Base-by-base conservation (phyloP, 805 yeast species). In the Yarrowia bubula region DNA sequence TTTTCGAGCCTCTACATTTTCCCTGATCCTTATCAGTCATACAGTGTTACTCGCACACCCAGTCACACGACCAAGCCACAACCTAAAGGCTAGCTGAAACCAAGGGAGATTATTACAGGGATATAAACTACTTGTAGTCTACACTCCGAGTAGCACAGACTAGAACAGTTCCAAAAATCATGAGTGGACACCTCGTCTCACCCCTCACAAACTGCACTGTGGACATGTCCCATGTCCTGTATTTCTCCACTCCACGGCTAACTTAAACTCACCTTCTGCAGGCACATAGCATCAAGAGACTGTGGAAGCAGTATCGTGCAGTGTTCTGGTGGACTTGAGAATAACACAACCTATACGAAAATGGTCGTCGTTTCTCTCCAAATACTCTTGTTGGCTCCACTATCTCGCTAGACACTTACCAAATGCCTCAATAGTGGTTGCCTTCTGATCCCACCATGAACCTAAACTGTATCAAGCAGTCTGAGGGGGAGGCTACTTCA, bases 211-310 rank as follows among this genome's bases (percentile, higher is more conserved):
- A 5, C 38, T 31, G 50, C 50, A 46, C 50, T 13, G 17, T 18
- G 14, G 28, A 47, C 39, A 32, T 28, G 50, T 28, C 33, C 48
- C 55, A 48, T 48, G 55, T 11, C 48, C 53, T 48, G 41, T 18
- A 35, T 11, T 33, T 35, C 55, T 48, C 55, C 55, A 48, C 55
- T 18, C 5, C 33, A 44, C 31, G 55, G 32, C 8, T 35, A 48
- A 48, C 55, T 48, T 48, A 48, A 48, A 33, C 55, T 18, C 53
- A 17, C 38, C 35, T 39, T 31, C 55, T 48, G 55, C 55, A 48
- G 55, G 55, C 55, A 48, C 55, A 17, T 3, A 11, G 15, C 41
- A 48, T 48, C 15, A 31, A 33, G 41, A 15, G 41, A 31, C 9
- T 32, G 28, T 22, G 28, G 28, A 22, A 22, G 28, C 28, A 22